phyloP scores from a whole-genome alignment of 2,329 filamentous ascomycete genomes.

The Nigrograna mackinnonii region DNA sequence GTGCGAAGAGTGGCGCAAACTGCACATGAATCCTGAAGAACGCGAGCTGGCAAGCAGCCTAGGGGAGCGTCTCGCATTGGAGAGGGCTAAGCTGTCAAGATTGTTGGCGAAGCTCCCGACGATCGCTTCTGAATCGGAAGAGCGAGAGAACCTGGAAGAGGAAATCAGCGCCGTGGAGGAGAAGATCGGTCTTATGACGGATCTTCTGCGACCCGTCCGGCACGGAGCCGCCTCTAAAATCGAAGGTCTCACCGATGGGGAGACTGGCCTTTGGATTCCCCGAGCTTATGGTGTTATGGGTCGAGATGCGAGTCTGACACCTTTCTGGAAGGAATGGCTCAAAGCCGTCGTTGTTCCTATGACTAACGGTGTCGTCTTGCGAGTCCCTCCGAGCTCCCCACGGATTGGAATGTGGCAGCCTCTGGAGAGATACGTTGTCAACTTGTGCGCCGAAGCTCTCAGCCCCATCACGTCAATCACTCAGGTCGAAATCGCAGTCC shows the following conservation, averaged over 20 bases:
- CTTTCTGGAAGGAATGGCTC: constrained; percentile 99
- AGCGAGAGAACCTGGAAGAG: constrained; percentile 84
- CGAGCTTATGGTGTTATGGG: constrained; percentile 92
- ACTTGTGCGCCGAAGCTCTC: constrained; percentile 92
- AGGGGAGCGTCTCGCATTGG: constrained; percentile 81
- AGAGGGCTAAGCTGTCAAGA: constrained; percentile 87
- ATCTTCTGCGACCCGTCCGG: constrained; percentile 87
- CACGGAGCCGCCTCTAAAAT: constrained; percentile 97
- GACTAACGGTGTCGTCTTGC: constrained; percentile 81
- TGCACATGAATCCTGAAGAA: constrained; percentile 87
- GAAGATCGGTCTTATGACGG: constrained; percentile 95
- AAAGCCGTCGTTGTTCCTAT: constrained; percentile 93
- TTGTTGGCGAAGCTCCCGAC: constrained; percentile 82
- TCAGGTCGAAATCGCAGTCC: constrained; percentile 87
- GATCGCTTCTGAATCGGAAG: constrained; percentile 77
- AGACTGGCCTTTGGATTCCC: constrained; percentile 95
- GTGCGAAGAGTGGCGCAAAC: constrained; percentile 55
- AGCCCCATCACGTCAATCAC: constrained; percentile 92
- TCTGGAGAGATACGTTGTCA: constrained; percentile 93
- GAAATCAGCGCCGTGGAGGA: constrained; percentile 96
- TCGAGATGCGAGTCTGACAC: constrained; percentile 77
- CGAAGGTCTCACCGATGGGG: constrained; percentile 90
- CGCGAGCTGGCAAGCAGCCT: constrained; percentile 89
- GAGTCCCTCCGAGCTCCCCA: constrained; percentile 86
- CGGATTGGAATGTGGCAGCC: constrained; percentile 95